phyloP scores from a whole-genome alignment of 108 stramenopile genomes.

The Fistulifera pelliculosa region DNA sequence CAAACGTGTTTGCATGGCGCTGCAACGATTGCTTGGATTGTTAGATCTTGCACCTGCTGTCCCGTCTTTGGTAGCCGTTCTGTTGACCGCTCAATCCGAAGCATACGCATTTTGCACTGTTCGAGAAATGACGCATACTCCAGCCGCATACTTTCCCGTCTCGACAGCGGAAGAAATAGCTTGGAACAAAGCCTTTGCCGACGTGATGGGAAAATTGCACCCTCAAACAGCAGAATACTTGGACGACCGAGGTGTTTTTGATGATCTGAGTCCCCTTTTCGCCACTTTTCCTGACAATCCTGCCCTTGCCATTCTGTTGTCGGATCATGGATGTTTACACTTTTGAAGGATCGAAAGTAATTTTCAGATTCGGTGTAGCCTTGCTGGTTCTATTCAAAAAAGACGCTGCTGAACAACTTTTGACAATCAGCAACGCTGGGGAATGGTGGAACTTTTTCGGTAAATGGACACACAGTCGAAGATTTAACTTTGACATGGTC shows the following conservation, averaged over 20 bases:
- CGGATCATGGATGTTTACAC: slow-evolving; percentile 77
- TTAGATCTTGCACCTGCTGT: slow-evolving; percentile 61
- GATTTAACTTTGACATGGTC: slow-evolving; percentile 48
- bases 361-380: slow-evolving; percentile 70
- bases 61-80: slow-evolving; percentile 35
- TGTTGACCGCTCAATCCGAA: slow-evolving; percentile 57
- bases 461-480: slow-evolving; percentile 17
- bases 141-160: slow-evolving; percentile 48
- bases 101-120: slow-evolving; percentile 64
- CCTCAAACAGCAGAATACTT: slow-evolving; percentile 38
- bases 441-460: slow-evolving; percentile 35
- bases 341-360: slow-evolving; percentile 65
- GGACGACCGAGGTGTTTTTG: slow-evolving; percentile 37
- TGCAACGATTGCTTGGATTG: slow-evolving; percentile 41
- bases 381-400: slow-evolving; percentile 42
- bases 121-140: slow-evolving; percentile 59
- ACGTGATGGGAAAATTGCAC: slow-evolving; percentile 45
- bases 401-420: slow-evolving; percentile 24
- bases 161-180: slow-evolving; percentile 49
- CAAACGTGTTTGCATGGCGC: slow-evolving; percentile 13
- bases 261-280: slow-evolving; percentile 59
- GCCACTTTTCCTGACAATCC: slow-evolving; percentile 49
- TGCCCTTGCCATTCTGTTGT: slow-evolving; percentile 40
- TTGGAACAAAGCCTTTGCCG: slow-evolving; percentile 50
- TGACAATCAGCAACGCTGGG: slow-evolving; percentile 13